A percentile compares a stretch with the other conserved stretches of the same genome.
phyloP scores from a whole-genome alignment of 495 filamentous ascomycete genomes.

The Penicillium robsamsonii region DNA sequence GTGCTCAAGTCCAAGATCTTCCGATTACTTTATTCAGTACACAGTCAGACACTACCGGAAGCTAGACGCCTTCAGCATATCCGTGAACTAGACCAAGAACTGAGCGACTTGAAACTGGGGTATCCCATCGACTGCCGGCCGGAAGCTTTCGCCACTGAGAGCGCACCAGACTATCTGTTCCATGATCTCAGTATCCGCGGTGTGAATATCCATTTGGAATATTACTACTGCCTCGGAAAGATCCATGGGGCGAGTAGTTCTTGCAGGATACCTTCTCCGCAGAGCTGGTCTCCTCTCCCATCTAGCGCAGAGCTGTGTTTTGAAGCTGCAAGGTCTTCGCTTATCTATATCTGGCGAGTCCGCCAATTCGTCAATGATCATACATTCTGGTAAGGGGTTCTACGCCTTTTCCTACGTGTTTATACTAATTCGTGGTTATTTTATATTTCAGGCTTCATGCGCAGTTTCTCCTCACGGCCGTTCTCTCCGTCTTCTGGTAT shows the following conservation, averaged over 20 bases:
- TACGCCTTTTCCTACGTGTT: not conserved
- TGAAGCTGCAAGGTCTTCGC: slow-evolving; percentile 24
- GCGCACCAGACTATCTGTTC: slow-evolving; percentile 23
- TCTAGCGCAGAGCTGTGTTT: slow-evolving; percentile 30
- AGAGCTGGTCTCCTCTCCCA: slow-evolving; percentile 12
- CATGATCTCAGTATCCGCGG: slow-evolving; percentile 34
- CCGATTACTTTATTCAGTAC: slow-evolving; percentile 22
- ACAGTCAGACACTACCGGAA: slow-evolving; percentile 16
- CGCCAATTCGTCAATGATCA: slow-evolving; percentile 24
- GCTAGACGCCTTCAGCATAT: slow-evolving; percentile 26
- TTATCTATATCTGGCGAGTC: slow-evolving; percentile 26
- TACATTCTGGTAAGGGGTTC: slow-evolving; percentile 23
- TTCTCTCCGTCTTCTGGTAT: slow-evolving; percentile 24
- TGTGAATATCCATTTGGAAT: slow-evolving; percentile 30
- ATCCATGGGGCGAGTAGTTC: slow-evolving; percentile 28
- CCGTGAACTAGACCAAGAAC: slow-evolving; percentile 28
- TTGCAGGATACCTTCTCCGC: slow-evolving; percentile 3
- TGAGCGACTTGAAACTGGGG: slow-evolving; percentile 21
- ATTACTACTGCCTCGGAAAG: slow-evolving; percentile 28
- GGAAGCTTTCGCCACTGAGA: slow-evolving; percentile 22
- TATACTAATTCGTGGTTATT: not conserved
- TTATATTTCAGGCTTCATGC: slow-evolving; percentile 25
- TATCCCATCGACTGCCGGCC: slow-evolving; percentile 23
- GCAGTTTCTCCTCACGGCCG: slow-evolving; percentile 24
- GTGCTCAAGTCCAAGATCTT: slow-evolving; percentile 35